Evolutionary conservation across 305 asterid species (phyloP).

Genomic region (Solanum chacoense): DNA sequence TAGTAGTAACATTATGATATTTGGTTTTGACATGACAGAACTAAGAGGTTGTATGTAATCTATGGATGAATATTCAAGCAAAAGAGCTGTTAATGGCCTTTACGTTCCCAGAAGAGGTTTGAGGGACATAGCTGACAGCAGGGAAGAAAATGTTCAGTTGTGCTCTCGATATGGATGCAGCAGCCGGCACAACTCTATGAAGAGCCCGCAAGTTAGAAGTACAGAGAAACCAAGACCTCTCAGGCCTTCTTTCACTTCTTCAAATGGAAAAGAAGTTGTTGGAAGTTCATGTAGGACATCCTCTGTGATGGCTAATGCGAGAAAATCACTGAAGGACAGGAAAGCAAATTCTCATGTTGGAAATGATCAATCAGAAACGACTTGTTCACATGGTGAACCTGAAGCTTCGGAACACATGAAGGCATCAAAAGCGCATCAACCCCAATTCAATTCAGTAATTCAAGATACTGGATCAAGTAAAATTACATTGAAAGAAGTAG

Average conservation of each 20-base stretch:
- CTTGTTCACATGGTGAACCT: constrained; percentile 21
- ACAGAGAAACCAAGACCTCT: constrained; percentile 28
- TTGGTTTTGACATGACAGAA: background rate
- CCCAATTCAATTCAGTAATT: constrained; percentile 12
- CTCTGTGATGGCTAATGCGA: constrained; percentile 5
- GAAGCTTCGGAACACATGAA: constrained; percentile 8
- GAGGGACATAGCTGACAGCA: constrained; percentile 19
- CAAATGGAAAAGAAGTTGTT: constrained; percentile 29
- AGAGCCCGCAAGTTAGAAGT: constrained; percentile 22
- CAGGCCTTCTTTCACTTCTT: constrained; percentile 28
- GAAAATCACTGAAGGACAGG: constrained; percentile 20
- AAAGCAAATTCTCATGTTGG: constrained; percentile 17
- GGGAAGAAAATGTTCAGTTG: constrained; percentile 38
- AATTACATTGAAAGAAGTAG: constrained; percentile 15
- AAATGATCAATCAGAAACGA: constrained; percentile 23
- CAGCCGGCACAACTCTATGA: constrained; percentile 47
- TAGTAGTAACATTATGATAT: background rate
- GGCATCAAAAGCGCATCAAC: constrained; percentile 12
- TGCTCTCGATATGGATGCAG: constrained; percentile 81
- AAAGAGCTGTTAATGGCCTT: constrained; percentile 28
- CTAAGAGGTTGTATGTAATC: background rate
- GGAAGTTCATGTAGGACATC: constrained; percentile 26
- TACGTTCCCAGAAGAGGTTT: constrained; percentile 33
- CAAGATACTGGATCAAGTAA: constrained; percentile 16
- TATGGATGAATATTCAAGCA: constrained; percentile 47